Evolutionary conservation across 2,329 filamentous ascomycete species (phyloP), one percentile per base, ranked within the genome.

Genomic region (Raffaelea albimanens): DNA sequence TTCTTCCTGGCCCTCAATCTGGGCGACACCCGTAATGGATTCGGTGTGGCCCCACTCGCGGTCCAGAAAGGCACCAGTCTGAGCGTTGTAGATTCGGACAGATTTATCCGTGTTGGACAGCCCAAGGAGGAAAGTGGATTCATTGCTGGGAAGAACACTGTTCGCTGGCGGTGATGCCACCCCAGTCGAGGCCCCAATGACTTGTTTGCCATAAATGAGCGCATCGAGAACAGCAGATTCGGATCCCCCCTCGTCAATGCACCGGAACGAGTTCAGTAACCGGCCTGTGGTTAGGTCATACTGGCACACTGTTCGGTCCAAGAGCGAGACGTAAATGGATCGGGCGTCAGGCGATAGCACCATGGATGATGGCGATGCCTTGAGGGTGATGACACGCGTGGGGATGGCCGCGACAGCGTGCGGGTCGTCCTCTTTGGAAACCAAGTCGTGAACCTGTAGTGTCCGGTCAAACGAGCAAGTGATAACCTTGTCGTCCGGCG

Each of bases 11-110:
- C 73, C 70, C 8, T 72, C 71, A 47, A 91, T 63, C 18, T 96
- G 67, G 4, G 85, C 77, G 18, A 94, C 80, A 51, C 90, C 90
- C 45, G 87, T 95, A 53, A 98, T 88, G 9, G 90, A 85, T 60
- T 96, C 90, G 0, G 90, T 95, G 57, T 98, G 93, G 1, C 93
- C 93, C 79, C 89, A 96, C 66, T 97, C 93, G 38, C 88, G 81
- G 44, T 89, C 85, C 23, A 97, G 67, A 49, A 98, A 83, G 2
- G 71, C 68, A 9, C 91, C 90, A 39, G 79, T 82, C 52, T 84
- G 82, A 25, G 80, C 72, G 55, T 95, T 87, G 58, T 98, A 98
- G 16, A 98, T 70, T 33, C 93, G 76, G 48, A 98, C 83, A 1
- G 93, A 97, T 62, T 97, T 98, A 64, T 98, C 93, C 1, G 87